Conservation (phyloP, 148 eudicot species). For the Vaccinium darrowii region DNA sequence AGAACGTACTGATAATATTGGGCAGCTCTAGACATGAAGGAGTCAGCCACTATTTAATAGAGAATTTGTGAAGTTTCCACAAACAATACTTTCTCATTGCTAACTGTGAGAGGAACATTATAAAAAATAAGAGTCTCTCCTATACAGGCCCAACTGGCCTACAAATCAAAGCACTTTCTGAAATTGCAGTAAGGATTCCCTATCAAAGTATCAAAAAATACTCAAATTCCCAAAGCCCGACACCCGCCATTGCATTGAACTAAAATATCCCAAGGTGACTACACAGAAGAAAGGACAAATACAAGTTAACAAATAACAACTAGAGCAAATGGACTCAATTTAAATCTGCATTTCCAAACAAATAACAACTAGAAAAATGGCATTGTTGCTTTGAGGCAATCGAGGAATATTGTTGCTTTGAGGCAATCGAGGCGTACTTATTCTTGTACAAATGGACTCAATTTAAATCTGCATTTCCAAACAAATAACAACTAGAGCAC, state of each 20-base stretch:
- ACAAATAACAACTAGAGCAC: not conserved
- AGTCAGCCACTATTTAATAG: not conserved
- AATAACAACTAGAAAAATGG: not conserved
- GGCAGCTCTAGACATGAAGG: not conserved
- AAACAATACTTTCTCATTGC: slow-evolving; percentile 4
- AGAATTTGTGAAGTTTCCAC: not conserved
- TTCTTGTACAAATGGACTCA: slow-evolving; percentile 3
- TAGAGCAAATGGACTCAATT: not conserved
- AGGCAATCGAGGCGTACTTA: slow-evolving; percentile 4
- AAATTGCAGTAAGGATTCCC: not conserved
- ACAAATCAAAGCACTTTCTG: not conserved
- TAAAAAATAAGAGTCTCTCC: not conserved
- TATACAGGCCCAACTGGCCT: not conserved
- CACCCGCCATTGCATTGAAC: not conserved
- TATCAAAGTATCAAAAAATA: not conserved
- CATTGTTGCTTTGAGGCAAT: too few relatives aligned
- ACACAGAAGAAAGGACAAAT: not conserved
- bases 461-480: not conserved
- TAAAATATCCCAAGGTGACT: slow-evolving; percentile 1
- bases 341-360: not conserved
- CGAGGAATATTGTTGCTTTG: not conserved
- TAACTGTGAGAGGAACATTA: not conserved
- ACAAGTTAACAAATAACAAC: too few relatives aligned
- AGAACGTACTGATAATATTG: not conserved
- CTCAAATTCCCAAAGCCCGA: not conserved